phyloP scores from a whole-genome alignment of 139 green algal species.

The Choricystis sp. region DNA sequence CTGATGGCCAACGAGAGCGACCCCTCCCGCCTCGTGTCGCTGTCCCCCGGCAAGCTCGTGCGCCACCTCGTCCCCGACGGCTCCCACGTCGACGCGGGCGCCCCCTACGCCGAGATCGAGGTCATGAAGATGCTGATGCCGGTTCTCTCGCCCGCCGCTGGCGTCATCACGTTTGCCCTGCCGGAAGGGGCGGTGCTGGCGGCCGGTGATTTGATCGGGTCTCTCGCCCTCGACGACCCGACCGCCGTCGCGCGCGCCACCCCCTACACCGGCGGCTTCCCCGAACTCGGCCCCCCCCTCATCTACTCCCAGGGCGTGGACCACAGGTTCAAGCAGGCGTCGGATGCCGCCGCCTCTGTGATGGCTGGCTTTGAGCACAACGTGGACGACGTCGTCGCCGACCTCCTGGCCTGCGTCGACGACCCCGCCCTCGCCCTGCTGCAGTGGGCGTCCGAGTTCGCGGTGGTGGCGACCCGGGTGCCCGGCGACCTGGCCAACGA shows the following conservation, averaged over 20 bases:
- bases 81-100: slow-evolving; percentile 34
- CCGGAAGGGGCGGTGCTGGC: slow-evolving; percentile 55
- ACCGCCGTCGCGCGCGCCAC: slow-evolving; percentile 25
- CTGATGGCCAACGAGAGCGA: slow-evolving; percentile 76
- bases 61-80: slow-evolving; percentile 60
- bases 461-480: slow-evolving; percentile 51
- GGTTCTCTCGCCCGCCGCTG: slow-evolving; percentile 50
- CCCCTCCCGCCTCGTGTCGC: slow-evolving; percentile 24
- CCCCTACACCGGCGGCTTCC: slow-evolving; percentile 40
- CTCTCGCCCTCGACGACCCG: slow-evolving; percentile 56
- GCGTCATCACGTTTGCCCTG: slow-evolving; percentile 35
- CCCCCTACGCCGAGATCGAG: slow-evolving; percentile 69
- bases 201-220: slow-evolving; percentile 62
- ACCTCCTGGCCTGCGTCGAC: slow-evolving; percentile 56
- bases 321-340: slow-evolving; percentile 31
- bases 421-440: slow-evolving; percentile 54
- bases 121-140: slow-evolving; percentile 95
- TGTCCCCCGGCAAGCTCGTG: slow-evolving; percentile 65
- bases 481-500: slow-evolving; percentile 17
- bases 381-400: slow-evolving; percentile 33
- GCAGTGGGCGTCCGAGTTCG: slow-evolving; percentile 65
- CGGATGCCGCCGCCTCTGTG: slow-evolving; percentile 36
- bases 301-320: slow-evolving; percentile 28
- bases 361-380: slow-evolving; percentile 49
- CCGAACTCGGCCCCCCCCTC: slow-evolving; percentile 54